A percentile compares a stretch with the other conserved stretches of the same genome.
phyloP scores from a whole-genome alignment of 176 grass and related monocot genomes.

The Cymbopogon citratus region DNA sequence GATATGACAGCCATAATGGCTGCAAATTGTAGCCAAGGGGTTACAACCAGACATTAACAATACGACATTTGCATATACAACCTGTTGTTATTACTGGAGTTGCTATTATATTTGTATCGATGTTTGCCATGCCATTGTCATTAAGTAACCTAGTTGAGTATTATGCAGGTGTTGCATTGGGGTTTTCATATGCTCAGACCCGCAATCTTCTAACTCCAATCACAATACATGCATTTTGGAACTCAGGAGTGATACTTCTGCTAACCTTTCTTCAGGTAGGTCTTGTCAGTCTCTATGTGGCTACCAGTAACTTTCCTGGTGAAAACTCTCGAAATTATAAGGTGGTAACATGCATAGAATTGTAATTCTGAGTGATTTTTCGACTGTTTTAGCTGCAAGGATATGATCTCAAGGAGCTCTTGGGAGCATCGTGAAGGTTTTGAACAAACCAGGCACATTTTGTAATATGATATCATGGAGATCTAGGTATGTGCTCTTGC shows the following conservation, averaged over 20 bases:
- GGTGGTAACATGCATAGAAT: constrained; percentile 1
- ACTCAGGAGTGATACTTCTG: constrained; percentile 79
- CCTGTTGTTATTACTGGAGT: background rate
- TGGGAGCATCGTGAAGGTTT: constrained; percentile 61
- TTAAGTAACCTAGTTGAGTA: background rate
- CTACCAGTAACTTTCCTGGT: background rate
- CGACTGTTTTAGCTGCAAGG: constrained; percentile 73
- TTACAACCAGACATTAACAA: background rate
- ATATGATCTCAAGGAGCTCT: constrained; percentile 88
- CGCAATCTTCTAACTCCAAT: constrained; percentile 85
- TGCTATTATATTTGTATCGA: background rate
- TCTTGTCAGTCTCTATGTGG: background rate
- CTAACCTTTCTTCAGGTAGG: constrained; percentile 96
- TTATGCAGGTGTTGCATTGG: constrained; percentile 66
- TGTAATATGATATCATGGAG: background rate
- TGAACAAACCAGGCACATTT: background rate
- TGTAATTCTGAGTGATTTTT: constrained; percentile 13
- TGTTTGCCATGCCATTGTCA: background rate
- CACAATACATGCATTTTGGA: constrained; percentile 91
- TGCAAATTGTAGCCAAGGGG: background rate
- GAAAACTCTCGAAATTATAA: background rate
- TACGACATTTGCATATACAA: background rate
- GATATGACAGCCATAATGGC: background rate
- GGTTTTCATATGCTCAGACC: constrained; percentile 94
- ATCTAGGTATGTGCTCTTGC: background rate